Conservation (phyloP, 371 early-diverging fungal species). For the Mucor racemosus region DNA sequence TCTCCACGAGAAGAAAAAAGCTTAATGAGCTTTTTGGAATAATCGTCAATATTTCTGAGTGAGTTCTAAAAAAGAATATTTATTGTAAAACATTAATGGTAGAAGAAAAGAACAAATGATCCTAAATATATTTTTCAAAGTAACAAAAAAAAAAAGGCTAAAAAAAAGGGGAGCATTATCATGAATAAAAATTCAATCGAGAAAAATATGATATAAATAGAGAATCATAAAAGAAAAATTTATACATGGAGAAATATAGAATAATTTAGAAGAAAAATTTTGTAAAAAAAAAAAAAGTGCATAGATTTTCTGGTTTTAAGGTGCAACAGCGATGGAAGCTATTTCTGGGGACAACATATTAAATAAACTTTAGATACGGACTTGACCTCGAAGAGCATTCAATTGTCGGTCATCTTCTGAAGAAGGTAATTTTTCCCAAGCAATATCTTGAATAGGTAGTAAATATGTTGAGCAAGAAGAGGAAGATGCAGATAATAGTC, state of each 20-base stretch:
- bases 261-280: not conserved
- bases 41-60: not conserved
- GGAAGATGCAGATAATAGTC: not conserved
- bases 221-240: slow-evolving; percentile 2
- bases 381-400: slow-evolving; percentile 41
- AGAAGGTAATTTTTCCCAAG: slow-evolving; percentile 43
- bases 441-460: slow-evolving; percentile 35
- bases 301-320: not conserved
- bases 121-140: not conserved
- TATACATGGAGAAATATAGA: not conserved
- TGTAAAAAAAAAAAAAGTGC: not conserved
- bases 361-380: slow-evolving; percentile 35
- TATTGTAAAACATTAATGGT: not conserved
- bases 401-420: slow-evolving; percentile 54
- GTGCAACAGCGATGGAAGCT: slow-evolving; percentile 1
- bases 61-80: no score
- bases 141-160: not conserved
- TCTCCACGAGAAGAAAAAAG: slow-evolving; percentile 7
- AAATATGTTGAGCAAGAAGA: not conserved
- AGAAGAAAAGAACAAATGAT: not conserved
- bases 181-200: not conserved
- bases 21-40: not conserved
- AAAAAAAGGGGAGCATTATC: not conserved
- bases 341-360: not conserved
- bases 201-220: not conserved